These are phyloP conservation scores for Ambrosia artemisiifolia DNA, from an alignment of 129 eudicot species.

Conservation along the genomic window DNA sequence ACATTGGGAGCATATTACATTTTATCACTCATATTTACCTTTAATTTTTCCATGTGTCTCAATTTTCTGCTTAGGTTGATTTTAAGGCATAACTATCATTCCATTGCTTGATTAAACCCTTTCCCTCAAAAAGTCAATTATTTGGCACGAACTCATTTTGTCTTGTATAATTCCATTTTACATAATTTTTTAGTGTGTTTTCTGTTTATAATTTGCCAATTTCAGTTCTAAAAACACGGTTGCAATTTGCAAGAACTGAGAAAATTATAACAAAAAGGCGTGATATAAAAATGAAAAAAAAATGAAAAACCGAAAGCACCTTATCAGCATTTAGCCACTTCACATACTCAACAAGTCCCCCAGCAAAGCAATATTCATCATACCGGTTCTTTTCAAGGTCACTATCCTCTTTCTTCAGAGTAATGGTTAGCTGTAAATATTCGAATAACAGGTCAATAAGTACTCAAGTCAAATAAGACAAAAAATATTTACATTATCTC, in stretches of 20 bases:
- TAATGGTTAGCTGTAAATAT: constrained; percentile 64
- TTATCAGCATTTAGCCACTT: constrained; percentile 95
- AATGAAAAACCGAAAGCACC: constrained; percentile 35
- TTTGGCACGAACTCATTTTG: neutral
- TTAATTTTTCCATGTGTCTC: neutral
- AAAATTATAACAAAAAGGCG: neutral
- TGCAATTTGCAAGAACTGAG: neutral
- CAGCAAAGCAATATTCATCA: constrained; percentile 82
- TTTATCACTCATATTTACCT: neutral
- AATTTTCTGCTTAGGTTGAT: neutral
- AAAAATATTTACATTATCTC: neutral
- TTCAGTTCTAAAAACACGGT: neutral
- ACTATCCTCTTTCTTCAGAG: constrained; percentile 56
- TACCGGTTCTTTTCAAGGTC: constrained; percentile 57
- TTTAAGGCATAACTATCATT: neutral
- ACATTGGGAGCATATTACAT: constrained; percentile 2
- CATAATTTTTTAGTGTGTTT: neutral
- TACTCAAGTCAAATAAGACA: neutral
- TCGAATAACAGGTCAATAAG: constrained; percentile 4
- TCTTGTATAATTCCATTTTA: neutral
- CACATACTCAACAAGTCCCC: constrained; percentile 88
- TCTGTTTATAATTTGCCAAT: neutral
- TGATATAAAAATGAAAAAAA: neutral
- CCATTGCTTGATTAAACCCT: neutral
- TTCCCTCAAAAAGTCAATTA: neutral